phyloP scores from a whole-genome alignment of 306 rosid genomes.

The Citrullus amarus region DNA sequence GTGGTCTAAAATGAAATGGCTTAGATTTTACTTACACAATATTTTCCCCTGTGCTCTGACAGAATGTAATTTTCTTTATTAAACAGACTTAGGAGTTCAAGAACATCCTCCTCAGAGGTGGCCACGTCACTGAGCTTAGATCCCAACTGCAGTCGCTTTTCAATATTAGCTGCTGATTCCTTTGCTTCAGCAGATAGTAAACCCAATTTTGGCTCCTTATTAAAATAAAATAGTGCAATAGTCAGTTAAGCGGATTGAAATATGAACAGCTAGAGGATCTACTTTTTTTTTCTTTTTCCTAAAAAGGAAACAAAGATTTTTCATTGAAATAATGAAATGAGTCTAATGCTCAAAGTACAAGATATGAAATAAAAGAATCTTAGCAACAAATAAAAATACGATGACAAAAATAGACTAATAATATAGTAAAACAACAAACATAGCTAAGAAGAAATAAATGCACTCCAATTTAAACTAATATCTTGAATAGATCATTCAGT shows the following conservation, averaged over 20 bases:
- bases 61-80: slow-evolving; percentile 72
- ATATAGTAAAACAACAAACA: no score
- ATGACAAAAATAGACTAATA: no score
- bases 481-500: no score
- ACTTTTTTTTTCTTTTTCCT: no score
- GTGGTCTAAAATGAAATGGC: background rate
- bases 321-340: no score
- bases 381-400: no score
- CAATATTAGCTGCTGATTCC: slow-evolving; percentile 73
- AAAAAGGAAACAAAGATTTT: no score
- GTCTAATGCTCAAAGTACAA: no score
- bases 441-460: no score
- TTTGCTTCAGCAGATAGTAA: slow-evolving; percentile 64
- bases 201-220: slow-evolving; percentile 31
- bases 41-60: slow-evolving; percentile 56
- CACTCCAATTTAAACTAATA: no score
- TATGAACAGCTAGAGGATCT: background rate
- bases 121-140: slow-evolving; percentile 73
- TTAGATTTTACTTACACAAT: slow-evolving; percentile 49
- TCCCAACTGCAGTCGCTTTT: slow-evolving; percentile 65
- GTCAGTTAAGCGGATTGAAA: background rate
- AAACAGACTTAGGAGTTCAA: slow-evolving; percentile 57
- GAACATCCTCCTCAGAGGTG: slow-evolving; percentile 46
- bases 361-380: no score
- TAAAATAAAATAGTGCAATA: background rate